A percentile compares a stretch with the other conserved stretches of the same genome.
These are phyloP conservation scores for Teunomyces funiuensis DNA, from an alignment of 805 yeast genomes.

Conservation along the genomic window DNA sequence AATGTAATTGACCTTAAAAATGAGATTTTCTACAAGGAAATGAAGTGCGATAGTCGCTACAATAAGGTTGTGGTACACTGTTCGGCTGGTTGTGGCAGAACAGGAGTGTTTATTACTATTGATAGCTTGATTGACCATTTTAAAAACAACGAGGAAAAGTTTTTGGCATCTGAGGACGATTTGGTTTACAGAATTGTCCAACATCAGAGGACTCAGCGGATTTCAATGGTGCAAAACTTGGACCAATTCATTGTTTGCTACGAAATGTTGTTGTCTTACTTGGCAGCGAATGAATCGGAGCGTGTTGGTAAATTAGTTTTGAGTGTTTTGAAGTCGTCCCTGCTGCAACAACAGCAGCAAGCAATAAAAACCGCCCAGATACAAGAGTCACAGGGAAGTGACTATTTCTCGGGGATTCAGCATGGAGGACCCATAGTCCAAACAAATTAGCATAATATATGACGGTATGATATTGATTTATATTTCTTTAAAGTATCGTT, in stretches of 20 bases:
- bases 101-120: constrained; percentile 29
- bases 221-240: constrained; percentile 82
- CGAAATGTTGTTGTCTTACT: constrained; percentile 48
- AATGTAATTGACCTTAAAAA: constrained; percentile 34
- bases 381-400: constrained; percentile 6
- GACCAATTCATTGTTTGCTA: constrained; percentile 75
- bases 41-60: constrained; percentile 1
- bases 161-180: constrained; percentile 38
- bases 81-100: constrained; percentile 32
- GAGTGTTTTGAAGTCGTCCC: background rate
- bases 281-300: constrained; percentile 6
- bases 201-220: constrained; percentile 67
- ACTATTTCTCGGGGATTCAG: constrained; percentile 10
- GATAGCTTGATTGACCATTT: constrained; percentile 23
- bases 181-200: constrained; percentile 63
- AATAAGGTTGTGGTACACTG: constrained; percentile 24
- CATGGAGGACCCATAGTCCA: background rate
- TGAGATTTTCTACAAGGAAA: constrained; percentile 17
- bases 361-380: constrained; percentile 1
- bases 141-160: constrained; percentile 1
- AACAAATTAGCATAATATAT: constrained; percentile 3
- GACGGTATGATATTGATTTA: constrained; percentile 1
- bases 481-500: background rate
- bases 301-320: constrained; percentile 2
- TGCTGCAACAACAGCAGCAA: constrained; percentile 2